A percentile compares a stretch with the other conserved stretches of the same genome.
These are phyloP conservation scores for Hemisphaericaspora lyxosophila DNA, from an alignment of 1,139 yeast genomes.

Conservation along the genomic window DNA sequence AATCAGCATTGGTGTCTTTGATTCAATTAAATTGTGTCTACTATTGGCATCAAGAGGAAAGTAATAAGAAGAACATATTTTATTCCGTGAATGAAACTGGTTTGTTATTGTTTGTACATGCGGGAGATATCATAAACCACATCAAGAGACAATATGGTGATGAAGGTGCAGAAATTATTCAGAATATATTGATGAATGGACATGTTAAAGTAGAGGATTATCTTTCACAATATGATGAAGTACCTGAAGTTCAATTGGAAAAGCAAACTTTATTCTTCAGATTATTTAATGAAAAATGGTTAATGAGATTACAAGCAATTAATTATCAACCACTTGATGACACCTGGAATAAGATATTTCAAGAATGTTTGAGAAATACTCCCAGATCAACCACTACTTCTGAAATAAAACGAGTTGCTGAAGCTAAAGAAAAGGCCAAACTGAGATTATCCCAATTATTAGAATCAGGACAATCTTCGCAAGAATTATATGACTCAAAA, in stretches of 20 bases:
- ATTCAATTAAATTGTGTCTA: constrained; percentile 65
- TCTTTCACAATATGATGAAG: constrained; percentile 37
- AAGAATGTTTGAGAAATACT: constrained; percentile 48
- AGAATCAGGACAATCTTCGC: constrained; percentile 29
- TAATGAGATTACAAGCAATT: constrained; percentile 41
- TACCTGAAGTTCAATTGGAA: constrained; percentile 16
- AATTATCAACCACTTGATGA: constrained; percentile 51
- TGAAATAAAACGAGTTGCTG: constrained; percentile 64
- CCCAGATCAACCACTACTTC: constrained; percentile 53
- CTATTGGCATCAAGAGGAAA: constrained; percentile 45
- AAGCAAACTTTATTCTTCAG: constrained; percentile 40
- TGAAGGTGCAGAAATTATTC: constrained; percentile 65
- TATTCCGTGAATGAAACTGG: constrained; percentile 70
- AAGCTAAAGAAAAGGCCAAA: constrained; percentile 64
- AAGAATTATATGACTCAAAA: constrained; percentile 29
- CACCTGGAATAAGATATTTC: constrained; percentile 55
- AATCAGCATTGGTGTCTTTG: constrained; percentile 60
- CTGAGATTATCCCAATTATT: constrained; percentile 38
- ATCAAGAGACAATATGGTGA: constrained; percentile 45
- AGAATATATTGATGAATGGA: constrained; percentile 65
- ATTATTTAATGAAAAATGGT: constrained; percentile 59
- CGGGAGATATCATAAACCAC: constrained; percentile 71
- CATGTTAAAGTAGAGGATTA: constrained; percentile 65
- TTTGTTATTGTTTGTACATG: constrained; percentile 60
- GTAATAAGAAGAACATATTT: constrained; percentile 29